Conservation (phyloP, 2,329 filamentous ascomycete genomes). For the Cytospora schulzeri region DNA sequence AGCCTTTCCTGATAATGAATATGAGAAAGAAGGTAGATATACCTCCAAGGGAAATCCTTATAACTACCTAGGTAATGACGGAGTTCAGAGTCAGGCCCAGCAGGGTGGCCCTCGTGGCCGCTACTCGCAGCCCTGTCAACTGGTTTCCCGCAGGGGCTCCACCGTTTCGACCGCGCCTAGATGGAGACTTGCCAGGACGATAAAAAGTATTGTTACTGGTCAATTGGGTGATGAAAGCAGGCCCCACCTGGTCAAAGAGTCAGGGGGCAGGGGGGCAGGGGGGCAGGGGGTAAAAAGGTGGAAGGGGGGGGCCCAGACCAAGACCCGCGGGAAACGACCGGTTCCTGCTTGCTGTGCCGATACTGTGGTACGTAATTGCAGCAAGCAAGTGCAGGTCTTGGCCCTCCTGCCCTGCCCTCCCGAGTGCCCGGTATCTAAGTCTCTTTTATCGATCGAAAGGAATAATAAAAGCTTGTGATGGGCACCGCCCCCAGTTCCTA, state of each 20-base stretch:
- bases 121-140: not conserved
- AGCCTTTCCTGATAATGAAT: not conserved
- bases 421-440: not conserved
- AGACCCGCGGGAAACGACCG: not conserved
- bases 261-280: not conserved
- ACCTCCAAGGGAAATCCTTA: not conserved
- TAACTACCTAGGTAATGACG: not conserved
- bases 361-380: not conserved
- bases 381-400: not conserved
- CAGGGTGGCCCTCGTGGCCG: not conserved
- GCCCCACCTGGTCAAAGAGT: not conserved
- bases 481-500: not conserved
- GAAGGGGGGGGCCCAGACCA: too few relatives aligned
- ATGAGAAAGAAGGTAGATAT: not conserved
- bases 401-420: not conserved
- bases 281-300: too few relatives aligned
- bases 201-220: not conserved
- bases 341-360: slow-evolving; percentile 1
- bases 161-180: not conserved
- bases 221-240: not conserved
- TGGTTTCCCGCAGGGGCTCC: not conserved
- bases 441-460: not conserved
- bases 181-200: not conserved
- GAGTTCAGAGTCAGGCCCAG: not conserved
- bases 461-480: not conserved